Percentiles rank a stretch among this genome's conserved stretches.
Conservation (phyloP, 306 rosid species). For the Quercus gilva region DNA sequence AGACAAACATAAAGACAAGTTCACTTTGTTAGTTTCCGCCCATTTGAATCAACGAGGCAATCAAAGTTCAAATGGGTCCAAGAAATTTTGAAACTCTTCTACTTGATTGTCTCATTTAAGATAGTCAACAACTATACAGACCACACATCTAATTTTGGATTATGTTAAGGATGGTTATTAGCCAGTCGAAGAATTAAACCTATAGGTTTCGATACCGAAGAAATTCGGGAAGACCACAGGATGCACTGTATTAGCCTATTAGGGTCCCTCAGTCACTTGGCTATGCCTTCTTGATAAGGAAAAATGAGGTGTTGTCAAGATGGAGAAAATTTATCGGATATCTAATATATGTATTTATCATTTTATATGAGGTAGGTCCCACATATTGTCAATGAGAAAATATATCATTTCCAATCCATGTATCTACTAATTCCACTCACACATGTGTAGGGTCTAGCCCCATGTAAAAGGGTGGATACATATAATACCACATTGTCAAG, state of each 20-base stretch:
- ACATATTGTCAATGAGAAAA: too few species aligned
- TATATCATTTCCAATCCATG: accelerated
- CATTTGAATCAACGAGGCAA: background rate
- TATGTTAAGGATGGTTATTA: background rate
- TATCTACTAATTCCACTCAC: too few species aligned
- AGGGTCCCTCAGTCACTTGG: background rate
- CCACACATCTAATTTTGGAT: background rate
- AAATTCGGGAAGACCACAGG: background rate
- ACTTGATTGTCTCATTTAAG: background rate
- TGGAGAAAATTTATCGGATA: background rate
- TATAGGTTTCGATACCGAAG: background rate
- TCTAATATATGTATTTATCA: too few species aligned
- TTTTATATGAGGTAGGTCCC: too few species aligned
- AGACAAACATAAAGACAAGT: background rate
- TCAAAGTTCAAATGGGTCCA: background rate
- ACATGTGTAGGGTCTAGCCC: too few species aligned
- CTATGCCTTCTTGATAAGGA: background rate
- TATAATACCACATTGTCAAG: too few species aligned
- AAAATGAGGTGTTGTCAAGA: background rate
- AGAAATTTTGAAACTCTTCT: background rate
- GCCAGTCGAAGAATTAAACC: background rate
- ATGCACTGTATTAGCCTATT: background rate
- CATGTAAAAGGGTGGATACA: too few species aligned
- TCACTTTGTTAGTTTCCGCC: background rate
- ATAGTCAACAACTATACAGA: background rate